Evolutionary conservation across 1,284 basidiomycete genomes (phyloP), one percentile per base, ranked within the genome.

Genomic region (Ustilago nuda): DNA sequence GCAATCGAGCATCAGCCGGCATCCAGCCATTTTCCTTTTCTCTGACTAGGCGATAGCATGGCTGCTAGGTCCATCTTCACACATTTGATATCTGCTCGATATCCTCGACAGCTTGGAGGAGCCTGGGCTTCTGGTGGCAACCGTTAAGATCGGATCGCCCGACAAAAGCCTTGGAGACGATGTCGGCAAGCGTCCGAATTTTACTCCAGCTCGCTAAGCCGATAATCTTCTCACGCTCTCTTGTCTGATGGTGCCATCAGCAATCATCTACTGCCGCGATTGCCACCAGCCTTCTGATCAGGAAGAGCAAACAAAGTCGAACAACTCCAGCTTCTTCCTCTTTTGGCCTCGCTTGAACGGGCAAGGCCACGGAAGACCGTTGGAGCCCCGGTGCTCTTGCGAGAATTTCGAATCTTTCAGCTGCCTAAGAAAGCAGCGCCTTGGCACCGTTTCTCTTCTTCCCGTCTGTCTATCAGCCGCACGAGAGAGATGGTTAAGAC

Each of bases 1-100:
- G 66, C 66, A 62, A 68, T 62, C 50, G 39, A 62, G 60, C 66
- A 61, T 62, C 43, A 30, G n/a, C 23, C 48, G 54, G 58, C 65
- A 61, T 67, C 39, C 7, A 59, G n/a, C 3, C 27, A 41, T 23
- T 41, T 30, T n/a, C 15, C n/a, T 15, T 35, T 19, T 33, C n/a
- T 57, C 43, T 53, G 7, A 54, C 52, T 27, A 54, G 37, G 36
- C 17, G 7, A 50, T 50, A 30, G 27, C 48, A 50, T 50, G 48
- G 17, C 8, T 7, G 27, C 48, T 32, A 30, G n/a, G 12, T 13
- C 27, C 13, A 13, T 50, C 23, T 50, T 8, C 23, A 32, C 23
- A 30, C 30, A 4, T 27, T 17, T 50, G 23, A 12, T 12, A 30
- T 7, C 4, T 13, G 13, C 30, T 50, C 48, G 15, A 33, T 8